Conservation (phyloP, 306 rosid species). For the Glycine soja region DNA sequence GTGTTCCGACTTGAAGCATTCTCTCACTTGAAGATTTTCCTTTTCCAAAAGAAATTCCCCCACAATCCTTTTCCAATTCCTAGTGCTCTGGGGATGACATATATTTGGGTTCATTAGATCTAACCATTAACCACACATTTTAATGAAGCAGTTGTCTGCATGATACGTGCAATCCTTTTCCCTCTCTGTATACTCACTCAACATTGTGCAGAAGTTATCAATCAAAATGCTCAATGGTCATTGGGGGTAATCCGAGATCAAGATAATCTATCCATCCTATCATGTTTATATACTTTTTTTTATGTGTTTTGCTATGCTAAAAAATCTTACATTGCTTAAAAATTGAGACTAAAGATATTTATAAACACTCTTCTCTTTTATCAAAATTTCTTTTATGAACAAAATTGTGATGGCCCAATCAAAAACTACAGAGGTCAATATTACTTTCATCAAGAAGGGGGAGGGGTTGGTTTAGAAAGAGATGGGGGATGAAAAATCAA, state of each 20-base stretch:
- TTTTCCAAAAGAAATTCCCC: too few relatives aligned
- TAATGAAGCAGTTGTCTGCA: not conserved
- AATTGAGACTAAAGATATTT: too few relatives aligned
- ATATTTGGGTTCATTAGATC: too few relatives aligned
- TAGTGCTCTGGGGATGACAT: not conserved
- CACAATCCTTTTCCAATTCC: not conserved
- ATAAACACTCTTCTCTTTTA: too few relatives aligned
- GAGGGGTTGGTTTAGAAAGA: too few relatives aligned
- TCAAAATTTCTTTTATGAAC: too few relatives aligned
- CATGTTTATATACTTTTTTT: not conserved
- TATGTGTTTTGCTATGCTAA: not conserved
- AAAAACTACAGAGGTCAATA: too few relatives aligned
- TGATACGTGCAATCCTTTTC: not conserved
- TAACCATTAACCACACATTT: not conserved
- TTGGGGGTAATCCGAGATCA: not conserved
- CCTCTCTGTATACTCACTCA: not conserved
- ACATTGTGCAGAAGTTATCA: not conserved
- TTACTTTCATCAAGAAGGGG: too few relatives aligned
- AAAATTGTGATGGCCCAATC: too few relatives aligned
- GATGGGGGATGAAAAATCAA: too few relatives aligned
- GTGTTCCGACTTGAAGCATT: slow-evolving; percentile 30
- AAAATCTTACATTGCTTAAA: too few relatives aligned
- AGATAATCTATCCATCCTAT: not conserved
- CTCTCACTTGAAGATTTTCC: not conserved
- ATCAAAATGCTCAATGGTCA: not conserved